phyloP scores from a whole-genome alignment of 169 alveolate species.

The Plasmodium inui region DNA sequence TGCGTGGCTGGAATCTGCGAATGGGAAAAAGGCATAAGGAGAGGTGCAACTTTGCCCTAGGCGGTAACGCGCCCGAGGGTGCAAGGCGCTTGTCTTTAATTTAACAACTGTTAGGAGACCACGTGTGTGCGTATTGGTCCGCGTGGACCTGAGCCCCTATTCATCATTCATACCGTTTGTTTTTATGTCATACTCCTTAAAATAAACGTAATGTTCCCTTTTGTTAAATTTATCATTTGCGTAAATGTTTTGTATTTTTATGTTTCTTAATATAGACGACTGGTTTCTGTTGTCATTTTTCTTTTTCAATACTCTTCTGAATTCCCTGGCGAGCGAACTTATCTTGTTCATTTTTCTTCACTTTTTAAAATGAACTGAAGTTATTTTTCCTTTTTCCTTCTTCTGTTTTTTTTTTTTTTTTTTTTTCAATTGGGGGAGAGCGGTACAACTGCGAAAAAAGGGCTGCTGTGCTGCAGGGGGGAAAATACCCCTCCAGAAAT shows the following conservation, averaged over 20 bases:
- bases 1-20: conserved; percentile 28
- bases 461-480: not conserved
- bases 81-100: conserved; percentile 3
- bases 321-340: conserved; percentile 23
- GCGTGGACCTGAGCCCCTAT: not conserved
- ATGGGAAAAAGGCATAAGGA: not conserved
- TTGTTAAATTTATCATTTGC: conserved; percentile 61
- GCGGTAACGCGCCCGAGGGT: not conserved
- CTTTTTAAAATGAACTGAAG: conserved; percentile 5
- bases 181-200: conserved; percentile 71
- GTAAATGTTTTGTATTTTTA: conserved; percentile 65
- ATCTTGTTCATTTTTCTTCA: conserved; percentile 24
- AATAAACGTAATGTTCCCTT: conserved; percentile 72
- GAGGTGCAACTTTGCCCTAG: not conserved
- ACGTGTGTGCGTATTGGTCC: not conserved
- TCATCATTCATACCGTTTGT: conserved; percentile 14
- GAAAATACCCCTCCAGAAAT: not conserved
- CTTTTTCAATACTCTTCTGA: conserved; percentile 14
- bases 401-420: not conserved
- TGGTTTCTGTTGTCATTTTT: not conserved
- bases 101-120: not conserved
- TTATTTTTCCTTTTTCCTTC: not conserved
- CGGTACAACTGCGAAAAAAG: not conserved
- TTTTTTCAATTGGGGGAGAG: not conserved
- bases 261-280: conserved; percentile 59